Evolutionary conservation across 2,329 filamentous ascomycete species (phyloP), one percentile per base, ranked within the genome.

Genomic region (Basipetospora chlamydospora): DNA sequence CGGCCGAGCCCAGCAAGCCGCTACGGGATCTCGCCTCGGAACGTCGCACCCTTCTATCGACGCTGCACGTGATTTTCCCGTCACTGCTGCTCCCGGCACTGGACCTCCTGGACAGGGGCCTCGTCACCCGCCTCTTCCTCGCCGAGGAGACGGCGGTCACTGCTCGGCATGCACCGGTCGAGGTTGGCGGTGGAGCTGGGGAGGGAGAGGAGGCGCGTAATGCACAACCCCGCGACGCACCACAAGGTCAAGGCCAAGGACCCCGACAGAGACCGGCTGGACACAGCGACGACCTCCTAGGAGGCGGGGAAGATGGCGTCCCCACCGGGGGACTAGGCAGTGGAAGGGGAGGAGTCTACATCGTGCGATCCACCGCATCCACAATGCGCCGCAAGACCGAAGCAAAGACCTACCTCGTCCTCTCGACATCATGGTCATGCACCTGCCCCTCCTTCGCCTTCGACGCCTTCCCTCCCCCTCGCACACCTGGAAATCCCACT

Each of bases 361-460:
- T 79, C 47, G 76, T 86, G 44, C 72, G 66, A 47, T 85, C 80
- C 25, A 67, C 64, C 26, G 59, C 53, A 7, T 56, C 56, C 6
- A 52, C 54, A 6, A 41, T 48, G 28, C 42, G 23, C 21, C 13
- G 16, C 6, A 39, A 35, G 5, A 25, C 39, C 2, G 18, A 20
- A 20, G 11, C 26, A 20, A 33, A 33, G 15, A 29, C 12, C 8
- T 92, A 95, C 56, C 64, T 82, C 46, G 81, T 96, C 12, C 72
- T 77, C 8, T 66, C 87, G 2, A 47, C 55, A 1, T 73, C 79
- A 2, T 96, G 90, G 90, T 86, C 80, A 54, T 98, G 90, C 56
- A 83, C 75, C 1, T 98, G 90, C 60, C 80, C 86, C 3, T 77
- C 76, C 1, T 96, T 96, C 55, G 69, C 79, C 0, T 77, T 92